Evolutionary conservation across 352 stramenopile species (phyloP).

Genomic region (Globisporangium acanthophoron): DNA sequence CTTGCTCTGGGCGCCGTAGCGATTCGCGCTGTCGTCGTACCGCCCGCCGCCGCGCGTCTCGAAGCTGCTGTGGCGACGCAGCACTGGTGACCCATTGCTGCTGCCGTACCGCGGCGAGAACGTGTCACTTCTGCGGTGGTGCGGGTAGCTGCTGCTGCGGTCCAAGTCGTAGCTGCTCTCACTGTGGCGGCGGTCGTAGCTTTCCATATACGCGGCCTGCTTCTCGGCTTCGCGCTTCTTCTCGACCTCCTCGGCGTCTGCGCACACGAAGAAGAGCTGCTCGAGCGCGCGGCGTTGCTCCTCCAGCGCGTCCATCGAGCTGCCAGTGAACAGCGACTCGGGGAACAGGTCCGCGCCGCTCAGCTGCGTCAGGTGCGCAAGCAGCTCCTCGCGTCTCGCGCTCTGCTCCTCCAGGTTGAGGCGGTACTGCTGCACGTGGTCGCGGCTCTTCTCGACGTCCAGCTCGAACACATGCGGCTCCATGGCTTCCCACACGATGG

Average conservation of each 20-base stretch:
- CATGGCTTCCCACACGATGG: constrained; percentile 66
- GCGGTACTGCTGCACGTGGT: constrained; percentile 79
- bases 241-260: constrained; percentile 47
- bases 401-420: constrained; percentile 61
- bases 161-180: background rate
- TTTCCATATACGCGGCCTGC: constrained; percentile 29
- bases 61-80: constrained; percentile 46
- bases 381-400: constrained; percentile 52
- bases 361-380: constrained; percentile 41
- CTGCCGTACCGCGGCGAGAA: background rate
- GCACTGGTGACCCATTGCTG: constrained; percentile 13
- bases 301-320: constrained; percentile 24
- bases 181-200: background rate
- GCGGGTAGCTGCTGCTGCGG: background rate
- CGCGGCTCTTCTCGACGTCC: constrained; percentile 57
- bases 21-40: constrained; percentile 18
- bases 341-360: constrained; percentile 42
- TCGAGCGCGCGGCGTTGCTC: constrained; percentile 47
- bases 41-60: background rate
- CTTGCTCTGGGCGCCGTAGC: constrained; percentile 32
- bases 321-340: constrained; percentile 20
- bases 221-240: constrained; percentile 47
- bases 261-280: constrained; percentile 44
- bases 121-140: background rate
- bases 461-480: constrained; percentile 80